Percentiles rank a stretch among this genome's conserved stretches.
Evolutionary conservation across 306 rosid species (phyloP).

Genomic region (Cucurbita moschata): DNA sequence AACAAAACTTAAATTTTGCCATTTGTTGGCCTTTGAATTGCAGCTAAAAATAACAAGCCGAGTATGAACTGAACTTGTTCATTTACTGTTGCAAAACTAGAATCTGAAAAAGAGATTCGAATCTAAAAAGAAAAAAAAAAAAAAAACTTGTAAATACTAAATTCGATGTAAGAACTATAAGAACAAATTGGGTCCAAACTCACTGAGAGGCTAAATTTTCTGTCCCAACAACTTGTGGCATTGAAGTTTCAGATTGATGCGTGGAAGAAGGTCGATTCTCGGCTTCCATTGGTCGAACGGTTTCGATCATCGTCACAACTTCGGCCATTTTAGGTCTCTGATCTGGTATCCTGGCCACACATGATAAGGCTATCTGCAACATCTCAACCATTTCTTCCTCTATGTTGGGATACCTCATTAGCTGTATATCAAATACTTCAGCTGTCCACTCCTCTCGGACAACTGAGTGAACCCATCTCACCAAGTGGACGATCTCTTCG

Average conservation of each 20-base stretch:
- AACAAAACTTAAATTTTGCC: neutral
- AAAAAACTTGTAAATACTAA: neutral
- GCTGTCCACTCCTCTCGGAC: slow-evolving; percentile 96
- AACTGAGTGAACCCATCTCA: slow-evolving; percentile 96
- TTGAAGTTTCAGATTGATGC: slow-evolving; percentile 32
- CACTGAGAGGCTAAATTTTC: slow-evolving; percentile 3
- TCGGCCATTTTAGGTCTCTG: slow-evolving; percentile 67
- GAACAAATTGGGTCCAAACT: neutral
- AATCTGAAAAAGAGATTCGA: slow-evolving; percentile 18
- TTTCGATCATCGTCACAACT: slow-evolving; percentile 55
- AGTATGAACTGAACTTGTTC: slow-evolving; percentile 11
- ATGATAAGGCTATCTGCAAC: slow-evolving; percentile 79
- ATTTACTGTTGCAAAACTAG: slow-evolving; percentile 16
- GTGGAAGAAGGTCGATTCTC: slow-evolving; percentile 32
- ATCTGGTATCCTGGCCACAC: slow-evolving; percentile 70
- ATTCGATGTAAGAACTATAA: neutral
- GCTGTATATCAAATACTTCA: slow-evolving; percentile 79
- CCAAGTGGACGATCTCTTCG: slow-evolving; percentile 79
- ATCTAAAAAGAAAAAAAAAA: slow-evolving; percentile 9
- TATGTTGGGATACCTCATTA: slow-evolving; percentile 69
- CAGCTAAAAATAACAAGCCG: neutral
- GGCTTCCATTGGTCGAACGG: slow-evolving; percentile 37
- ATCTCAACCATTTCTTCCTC: slow-evolving; percentile 97
- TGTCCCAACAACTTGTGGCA: slow-evolving; percentile 8
- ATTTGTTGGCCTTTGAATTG: neutral